These are phyloP conservation scores for Ophiocordyceps camponoti-rufipedis DNA, from an alignment of 2,329 filamentous ascomycete genomes.

Conservation along the genomic window DNA sequence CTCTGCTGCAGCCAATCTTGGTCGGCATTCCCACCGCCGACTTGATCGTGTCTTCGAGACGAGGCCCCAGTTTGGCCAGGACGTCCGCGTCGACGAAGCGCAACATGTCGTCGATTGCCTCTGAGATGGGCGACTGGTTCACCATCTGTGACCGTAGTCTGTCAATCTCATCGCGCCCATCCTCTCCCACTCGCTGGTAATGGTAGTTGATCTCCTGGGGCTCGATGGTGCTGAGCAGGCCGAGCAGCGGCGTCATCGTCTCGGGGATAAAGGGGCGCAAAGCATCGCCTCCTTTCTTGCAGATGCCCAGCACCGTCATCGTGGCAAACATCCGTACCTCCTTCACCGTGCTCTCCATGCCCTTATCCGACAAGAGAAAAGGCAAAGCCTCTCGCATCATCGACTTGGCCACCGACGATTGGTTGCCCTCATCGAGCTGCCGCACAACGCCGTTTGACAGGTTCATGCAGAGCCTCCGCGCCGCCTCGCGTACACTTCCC, in stretches of 20 bases:
- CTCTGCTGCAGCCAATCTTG: slow-evolving; percentile 77
- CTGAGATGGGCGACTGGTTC: slow-evolving; percentile 73
- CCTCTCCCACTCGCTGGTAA: slow-evolving; percentile 74
- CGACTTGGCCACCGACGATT: slow-evolving; percentile 48
- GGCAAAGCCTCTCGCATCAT: slow-evolving; percentile 81
- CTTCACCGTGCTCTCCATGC: slow-evolving; percentile 72
- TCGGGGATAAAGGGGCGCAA: slow-evolving; percentile 66
- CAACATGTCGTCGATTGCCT: slow-evolving; percentile 77
- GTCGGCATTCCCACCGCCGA: slow-evolving; percentile 78
- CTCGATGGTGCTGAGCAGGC: slow-evolving; percentile 72
- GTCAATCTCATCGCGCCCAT: slow-evolving; percentile 80
- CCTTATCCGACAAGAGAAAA: slow-evolving; percentile 76
- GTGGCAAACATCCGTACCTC: slow-evolving; percentile 75
- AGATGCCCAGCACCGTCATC: slow-evolving; percentile 70
- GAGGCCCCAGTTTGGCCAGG: slow-evolving; percentile 57
- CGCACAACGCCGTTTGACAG: slow-evolving; percentile 75
- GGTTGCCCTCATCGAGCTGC: slow-evolving; percentile 62
- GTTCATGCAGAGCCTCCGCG: slow-evolving; percentile 63
- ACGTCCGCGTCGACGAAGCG: slow-evolving; percentile 62
- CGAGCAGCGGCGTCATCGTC: slow-evolving; percentile 65
- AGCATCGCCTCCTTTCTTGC: slow-evolving; percentile 70
- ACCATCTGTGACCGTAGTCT: slow-evolving; percentile 68
- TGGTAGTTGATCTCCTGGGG: slow-evolving; percentile 82
- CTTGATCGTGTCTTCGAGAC: slow-evolving; percentile 64
- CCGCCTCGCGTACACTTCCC: slow-evolving; percentile 65